Conservation (phyloP, 2,329 filamentous ascomycete species). For the Colletotrichum tofieldiae region DNA sequence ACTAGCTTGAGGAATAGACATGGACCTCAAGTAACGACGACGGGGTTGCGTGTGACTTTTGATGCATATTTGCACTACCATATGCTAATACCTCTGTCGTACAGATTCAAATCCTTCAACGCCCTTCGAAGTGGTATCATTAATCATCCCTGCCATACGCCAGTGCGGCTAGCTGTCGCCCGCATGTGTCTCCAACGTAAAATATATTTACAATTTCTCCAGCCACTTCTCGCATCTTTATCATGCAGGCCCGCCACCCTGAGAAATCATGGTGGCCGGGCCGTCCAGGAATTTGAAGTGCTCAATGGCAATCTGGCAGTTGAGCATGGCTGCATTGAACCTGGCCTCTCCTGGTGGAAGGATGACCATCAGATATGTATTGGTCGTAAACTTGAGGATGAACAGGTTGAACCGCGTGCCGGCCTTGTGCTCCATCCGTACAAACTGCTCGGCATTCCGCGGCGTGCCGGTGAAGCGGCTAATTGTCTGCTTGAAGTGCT, state of each 20-base stretch:
- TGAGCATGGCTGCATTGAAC: conserved; percentile 92
- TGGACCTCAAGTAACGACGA: background rate
- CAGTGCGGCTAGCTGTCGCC: conserved; percentile 18
- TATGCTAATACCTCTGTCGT: background rate
- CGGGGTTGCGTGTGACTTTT: background rate
- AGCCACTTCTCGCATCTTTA: background rate
- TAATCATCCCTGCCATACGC: conserved; percentile 40
- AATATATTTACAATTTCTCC: conserved; percentile 11
- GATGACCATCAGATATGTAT: conserved; percentile 95
- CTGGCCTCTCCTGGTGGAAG: conserved; percentile 92
- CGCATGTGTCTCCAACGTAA: conserved; percentile 2
- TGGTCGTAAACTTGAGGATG: conserved; percentile 95
- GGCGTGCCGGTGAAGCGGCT: conserved; percentile 84
- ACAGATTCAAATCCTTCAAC: conserved; percentile 19
- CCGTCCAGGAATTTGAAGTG: conserved; percentile 82
- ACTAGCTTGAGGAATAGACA: conserved; percentile 38
- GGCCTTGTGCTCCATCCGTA: conserved; percentile 85
- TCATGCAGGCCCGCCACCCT: conserved; percentile 25
- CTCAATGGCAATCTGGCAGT: conserved; percentile 88
- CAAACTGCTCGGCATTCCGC: conserved; percentile 86
- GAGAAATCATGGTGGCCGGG: conserved; percentile 48
- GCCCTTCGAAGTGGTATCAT: conserved; percentile 42
- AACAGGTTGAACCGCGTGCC: conserved; percentile 89
- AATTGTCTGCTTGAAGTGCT: conserved; percentile 93
- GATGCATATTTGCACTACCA: background rate